Conservation (phyloP, 306 rosid species). For the Alnus rubra region DNA sequence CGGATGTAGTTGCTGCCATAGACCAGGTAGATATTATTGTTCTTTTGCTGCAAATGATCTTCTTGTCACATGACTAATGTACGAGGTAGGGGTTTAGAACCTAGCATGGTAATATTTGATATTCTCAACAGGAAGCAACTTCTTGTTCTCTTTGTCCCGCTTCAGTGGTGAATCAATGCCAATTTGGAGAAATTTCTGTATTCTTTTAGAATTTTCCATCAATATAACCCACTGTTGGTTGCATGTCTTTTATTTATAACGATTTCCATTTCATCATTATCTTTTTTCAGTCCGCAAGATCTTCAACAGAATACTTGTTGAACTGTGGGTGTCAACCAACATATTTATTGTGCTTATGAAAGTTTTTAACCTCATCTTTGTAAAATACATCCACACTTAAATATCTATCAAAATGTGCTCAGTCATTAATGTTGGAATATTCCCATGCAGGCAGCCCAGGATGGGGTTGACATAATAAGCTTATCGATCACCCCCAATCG, state of each 20-base stretch:
- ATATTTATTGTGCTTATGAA: constrained; percentile 2
- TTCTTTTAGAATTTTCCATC: not conserved
- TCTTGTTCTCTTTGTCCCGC: constrained; percentile 4
- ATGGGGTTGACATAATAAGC: constrained; percentile 87
- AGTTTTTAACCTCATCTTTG: not conserved
- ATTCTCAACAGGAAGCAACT: constrained; percentile 4
- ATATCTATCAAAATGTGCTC: constrained; percentile 12
- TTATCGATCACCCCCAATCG: constrained; percentile 93
- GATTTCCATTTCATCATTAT: constrained; percentile 4
- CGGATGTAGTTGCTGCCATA: constrained; percentile 98
- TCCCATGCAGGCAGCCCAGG: constrained; percentile 84
- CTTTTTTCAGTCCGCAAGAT: constrained; percentile 1
- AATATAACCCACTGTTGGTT: not conserved
- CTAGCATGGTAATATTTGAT: not conserved
- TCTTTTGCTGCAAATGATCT: constrained; percentile 19
- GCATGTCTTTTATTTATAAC: not conserved
- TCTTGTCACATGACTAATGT: constrained; percentile 16
- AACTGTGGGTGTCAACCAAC: not conserved
- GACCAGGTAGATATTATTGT: constrained; percentile 68
- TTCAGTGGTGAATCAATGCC: not conserved
- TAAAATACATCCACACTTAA: not conserved
- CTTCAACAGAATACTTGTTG: not conserved
- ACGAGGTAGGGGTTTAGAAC: not conserved
- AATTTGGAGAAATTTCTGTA: not conserved
- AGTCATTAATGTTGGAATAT: constrained; percentile 10